Percentiles rank a stretch among this genome's conserved stretches.
Evolutionary conservation across 78 protist genomes (phyloP).

Genomic region (Dictyostelium citrinum): DNA sequence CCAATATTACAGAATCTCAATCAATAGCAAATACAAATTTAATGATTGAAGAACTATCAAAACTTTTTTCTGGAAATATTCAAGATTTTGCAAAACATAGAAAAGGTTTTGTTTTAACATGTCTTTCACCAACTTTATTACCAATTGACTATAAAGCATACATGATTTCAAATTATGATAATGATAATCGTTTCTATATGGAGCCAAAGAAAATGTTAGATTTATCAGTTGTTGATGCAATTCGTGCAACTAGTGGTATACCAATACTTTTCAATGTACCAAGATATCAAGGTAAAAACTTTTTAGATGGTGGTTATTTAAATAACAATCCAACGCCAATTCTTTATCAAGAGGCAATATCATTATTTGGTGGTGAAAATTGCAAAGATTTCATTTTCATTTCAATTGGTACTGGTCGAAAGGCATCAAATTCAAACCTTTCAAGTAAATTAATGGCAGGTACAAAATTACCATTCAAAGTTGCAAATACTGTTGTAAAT

Average conservation of each 20-base stretch:
- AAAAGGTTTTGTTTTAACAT: slow-evolving; percentile 2
- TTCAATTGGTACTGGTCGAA: slow-evolving; percentile 42
- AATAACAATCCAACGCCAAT: slow-evolving; percentile 12
- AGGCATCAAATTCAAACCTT: background rate
- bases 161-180: slow-evolving; percentile 17
- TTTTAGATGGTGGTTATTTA: slow-evolving; percentile 16
- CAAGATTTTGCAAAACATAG: background rate
- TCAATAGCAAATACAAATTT: slow-evolving; percentile 11
- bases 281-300: background rate
- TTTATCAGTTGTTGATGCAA: background rate
- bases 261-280: slow-evolving; percentile 7
- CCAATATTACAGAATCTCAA: slow-evolving; percentile 2
- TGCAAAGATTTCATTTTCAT: background rate
- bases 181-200: background rate
- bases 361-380: background rate
- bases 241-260: slow-evolving; percentile 17
- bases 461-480: background rate
- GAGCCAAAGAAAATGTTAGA: background rate
- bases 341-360: background rate
- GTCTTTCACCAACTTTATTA: background rate
- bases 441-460: background rate
- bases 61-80: background rate
- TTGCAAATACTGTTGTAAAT: background rate
- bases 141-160: background rate
- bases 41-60: background rate